A percentile compares a stretch with the other conserved stretches of the same genome.
These are phyloP conservation scores for Citrus trifoliata DNA, from an alignment of 345 rosid genomes.

Conservation along the genomic window DNA sequence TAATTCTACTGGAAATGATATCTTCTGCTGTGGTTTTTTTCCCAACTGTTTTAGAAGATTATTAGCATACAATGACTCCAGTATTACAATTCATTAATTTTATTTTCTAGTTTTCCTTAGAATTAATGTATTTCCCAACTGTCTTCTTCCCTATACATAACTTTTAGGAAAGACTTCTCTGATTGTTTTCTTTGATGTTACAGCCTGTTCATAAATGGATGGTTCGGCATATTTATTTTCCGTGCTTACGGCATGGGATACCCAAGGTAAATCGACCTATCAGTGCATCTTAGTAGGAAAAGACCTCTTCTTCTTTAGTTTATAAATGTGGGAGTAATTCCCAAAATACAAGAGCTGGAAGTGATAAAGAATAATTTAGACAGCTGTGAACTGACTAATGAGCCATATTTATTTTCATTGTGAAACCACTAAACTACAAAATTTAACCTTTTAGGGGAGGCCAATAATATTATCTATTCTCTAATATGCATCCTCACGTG, in stretches of 20 bases:
- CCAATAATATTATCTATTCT: not conserved
- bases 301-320: not conserved
- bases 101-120: not conserved
- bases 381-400: not conserved
- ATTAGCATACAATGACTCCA: not conserved
- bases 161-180: not conserved
- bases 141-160: not conserved
- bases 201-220: slow-evolving; percentile 99
- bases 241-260: slow-evolving; percentile 70
- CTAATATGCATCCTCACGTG: not conserved
- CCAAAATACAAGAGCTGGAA: not conserved
- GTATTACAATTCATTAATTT: not conserved
- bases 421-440: not conserved
- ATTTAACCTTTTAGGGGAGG: not conserved
- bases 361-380: not conserved
- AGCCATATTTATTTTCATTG: not conserved
- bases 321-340: not conserved
- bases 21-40: not conserved
- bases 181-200: slow-evolving; percentile 11
- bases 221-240: slow-evolving; percentile 95
- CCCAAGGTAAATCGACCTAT: slow-evolving; percentile 58
- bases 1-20: not conserved
- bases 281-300: not conserved
- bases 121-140: not conserved
- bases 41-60: not conserved